Conservation (phyloP, 345 rosid species). For the Viola odorata region DNA sequence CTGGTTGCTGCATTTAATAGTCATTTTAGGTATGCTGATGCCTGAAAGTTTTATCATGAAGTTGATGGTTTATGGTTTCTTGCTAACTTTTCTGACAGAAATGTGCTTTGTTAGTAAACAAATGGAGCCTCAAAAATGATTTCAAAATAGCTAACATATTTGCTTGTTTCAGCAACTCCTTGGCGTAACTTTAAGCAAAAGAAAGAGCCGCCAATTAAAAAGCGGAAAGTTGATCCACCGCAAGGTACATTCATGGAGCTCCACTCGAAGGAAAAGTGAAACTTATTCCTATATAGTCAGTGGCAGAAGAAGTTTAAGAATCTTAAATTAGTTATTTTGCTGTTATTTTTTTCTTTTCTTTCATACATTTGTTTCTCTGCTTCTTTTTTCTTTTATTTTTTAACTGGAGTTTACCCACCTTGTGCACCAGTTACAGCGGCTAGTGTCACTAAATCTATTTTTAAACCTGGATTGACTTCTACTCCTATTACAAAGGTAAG, state of each 20-base stretch:
- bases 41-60: neutral
- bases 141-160: constrained; percentile 10
- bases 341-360: neutral
- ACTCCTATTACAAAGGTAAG: constrained; percentile 42
- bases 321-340: constrained; percentile 1
- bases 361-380: neutral
- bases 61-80: neutral
- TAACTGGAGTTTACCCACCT: constrained; percentile 1
- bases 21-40: neutral
- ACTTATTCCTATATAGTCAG: constrained; percentile 1
- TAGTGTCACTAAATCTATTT: constrained; percentile 44
- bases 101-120: neutral
- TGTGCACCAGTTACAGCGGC: constrained; percentile 30
- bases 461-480: constrained; percentile 43
- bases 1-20: neutral
- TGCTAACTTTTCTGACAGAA: neutral
- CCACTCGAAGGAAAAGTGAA: neutral
- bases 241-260: constrained; percentile 42
- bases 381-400: neutral
- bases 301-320: constrained; percentile 16
- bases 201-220: constrained; percentile 75
- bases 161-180: constrained; percentile 54
- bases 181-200: constrained; percentile 63
- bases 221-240: constrained; percentile 73
- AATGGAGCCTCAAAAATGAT: neutral